Conservation (phyloP, 768 basidiomycete species). For the Auricularia sp. region DNA sequence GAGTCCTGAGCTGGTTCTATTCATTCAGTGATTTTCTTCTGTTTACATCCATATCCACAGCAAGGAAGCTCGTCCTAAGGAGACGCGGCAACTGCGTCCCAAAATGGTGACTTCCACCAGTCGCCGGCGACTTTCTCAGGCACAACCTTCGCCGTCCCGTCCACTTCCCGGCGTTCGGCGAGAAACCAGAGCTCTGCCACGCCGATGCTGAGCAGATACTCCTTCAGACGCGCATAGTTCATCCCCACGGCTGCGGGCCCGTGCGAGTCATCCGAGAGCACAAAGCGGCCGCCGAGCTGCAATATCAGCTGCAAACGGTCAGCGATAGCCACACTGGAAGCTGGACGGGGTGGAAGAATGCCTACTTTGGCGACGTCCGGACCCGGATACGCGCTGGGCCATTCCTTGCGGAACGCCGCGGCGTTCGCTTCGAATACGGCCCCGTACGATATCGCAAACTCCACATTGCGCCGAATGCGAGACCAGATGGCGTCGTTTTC, state of each 20-base stretch:
- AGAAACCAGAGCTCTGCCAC: conserved; percentile 62
- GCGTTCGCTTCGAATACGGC: conserved; percentile 91
- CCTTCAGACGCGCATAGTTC: conserved; percentile 60
- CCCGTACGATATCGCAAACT: conserved; percentile 65
- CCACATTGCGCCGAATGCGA: conserved; percentile 66
- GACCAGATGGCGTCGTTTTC: conserved; percentile 50
- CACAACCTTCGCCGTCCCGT: conserved; percentile 24
- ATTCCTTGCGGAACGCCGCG: conserved; percentile 86
- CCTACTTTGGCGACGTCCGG: conserved; percentile 62
- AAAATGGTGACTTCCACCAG: conserved; percentile 56
- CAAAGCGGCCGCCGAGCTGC: conserved; percentile 59
- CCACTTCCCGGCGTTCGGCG: conserved; percentile 14
- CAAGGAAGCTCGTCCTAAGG: too few species aligned
- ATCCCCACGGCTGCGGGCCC: conserved; percentile 80
- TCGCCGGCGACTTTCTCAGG: conserved; percentile 37
- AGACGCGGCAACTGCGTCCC: conserved; percentile 26
- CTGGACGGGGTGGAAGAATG: conserved; percentile 12
- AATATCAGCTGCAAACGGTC: conserved; percentile 49
- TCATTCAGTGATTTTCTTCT: too few species aligned
- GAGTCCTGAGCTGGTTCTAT: too few species aligned
- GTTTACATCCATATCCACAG: too few species aligned
- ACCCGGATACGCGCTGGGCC: conserved; percentile 78
- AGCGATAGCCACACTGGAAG: not conserved
- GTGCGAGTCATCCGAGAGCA: conserved; percentile 94
- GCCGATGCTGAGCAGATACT: conserved; percentile 54